Evolutionary conservation across 1,139 yeast genomes (phyloP), one percentile per base, ranked within the genome.

Genomic region (Magnusiomyces suaveolens): DNA sequence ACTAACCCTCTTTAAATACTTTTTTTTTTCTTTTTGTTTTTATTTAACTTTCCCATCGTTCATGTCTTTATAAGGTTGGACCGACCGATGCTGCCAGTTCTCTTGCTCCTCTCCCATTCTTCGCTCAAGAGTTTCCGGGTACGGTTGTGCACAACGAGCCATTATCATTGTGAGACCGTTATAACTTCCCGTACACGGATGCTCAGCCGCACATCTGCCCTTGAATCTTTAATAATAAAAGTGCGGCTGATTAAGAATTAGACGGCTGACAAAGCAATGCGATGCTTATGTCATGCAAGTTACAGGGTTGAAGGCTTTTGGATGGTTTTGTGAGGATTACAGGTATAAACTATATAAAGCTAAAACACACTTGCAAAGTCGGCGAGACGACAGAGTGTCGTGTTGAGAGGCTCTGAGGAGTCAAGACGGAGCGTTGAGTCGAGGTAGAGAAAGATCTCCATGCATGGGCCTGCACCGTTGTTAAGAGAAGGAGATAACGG

Each of bases 1-100:
- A n/a, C n/a, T n/a, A n/a, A n/a, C n/a, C n/a, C n/a, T 29, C 33
- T 29, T 29, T 29, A 29, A 6, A 29, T 29, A n/a, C 33, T 48
- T 49, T 24, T 49, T 38, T n/a, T 23, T 49, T 50, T 20, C 43
- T 32, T 48, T 18, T 29, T 18, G 20, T n/a, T 38, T 43, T 43
- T 10, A 33, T 14, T 4, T 38, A 21, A 21, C 14, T 26, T 18
- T 47, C 23, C 39, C 12, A 20, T 41, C 23, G 16, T n/a, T n/a
- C 44, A 18, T 20, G 16, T 24, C 51, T n/a, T 50, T 39, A 12
- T 29, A 29, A 29, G 33, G 33, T 29, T 29, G 33, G 33, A 29
- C 33, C 6, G 10, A 29, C 6, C 33, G 33, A 29, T n/a, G n/a
- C n/a, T n/a, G n/a, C n/a, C n/a, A n/a, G n/a, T 25, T 48, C 23